Base-by-base conservation (phyloP, 257 asterid genomes). In the Lycium barbarum region DNA sequence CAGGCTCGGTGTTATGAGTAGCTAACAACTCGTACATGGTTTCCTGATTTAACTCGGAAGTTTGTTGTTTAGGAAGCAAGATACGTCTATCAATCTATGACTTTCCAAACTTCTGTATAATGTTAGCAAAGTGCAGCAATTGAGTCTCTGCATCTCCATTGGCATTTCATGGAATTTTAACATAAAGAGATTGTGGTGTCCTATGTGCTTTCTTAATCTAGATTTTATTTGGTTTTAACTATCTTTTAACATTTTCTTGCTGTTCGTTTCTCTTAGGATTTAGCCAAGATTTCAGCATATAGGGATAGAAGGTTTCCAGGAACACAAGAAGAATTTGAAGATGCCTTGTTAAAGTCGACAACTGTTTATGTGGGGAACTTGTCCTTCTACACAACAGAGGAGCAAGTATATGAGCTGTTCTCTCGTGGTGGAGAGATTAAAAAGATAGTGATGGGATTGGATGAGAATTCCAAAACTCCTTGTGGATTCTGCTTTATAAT, bases 341-440 rank as follows among this genome's bases (percentile, higher is more conserved):
- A 94, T 83, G 93, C 98, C 54, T 90, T 96, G 61, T 88, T 82
- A 80, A 92, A 87, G 58, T 94, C 98, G 7, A 90, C 92, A 2
- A 96, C 98, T 15, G 90, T 93, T 63, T 96, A 96, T 82, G 85
- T 92, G 12, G 99, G 99, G 86, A 96, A 96, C 85, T 91, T 96
- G 98, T 96, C 98, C 17, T 95, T 96, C 88, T 96, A 96, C 79
- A 92, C 99, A 0, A 96, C 99, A 2, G 99, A 96, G 91, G 99
- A 96, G 93, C 99, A 96, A 87, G 95, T 94, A 68, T 96, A 94
- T 45, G 99, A 96, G 93, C 85, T 96, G 66, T 94, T 96, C 87
- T 86, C 96, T 7, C 92, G 99, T 51, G 93, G 98, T 7, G 99
- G 99, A 58, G 99, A 96, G 93, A 88, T 96, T 80, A 96, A 93